Percentiles rank a stretch among this genome's conserved stretches.
Evolutionary conservation across 352 stramenopile species (phyloP).

Genomic region (Phytophthora aleatoria): DNA sequence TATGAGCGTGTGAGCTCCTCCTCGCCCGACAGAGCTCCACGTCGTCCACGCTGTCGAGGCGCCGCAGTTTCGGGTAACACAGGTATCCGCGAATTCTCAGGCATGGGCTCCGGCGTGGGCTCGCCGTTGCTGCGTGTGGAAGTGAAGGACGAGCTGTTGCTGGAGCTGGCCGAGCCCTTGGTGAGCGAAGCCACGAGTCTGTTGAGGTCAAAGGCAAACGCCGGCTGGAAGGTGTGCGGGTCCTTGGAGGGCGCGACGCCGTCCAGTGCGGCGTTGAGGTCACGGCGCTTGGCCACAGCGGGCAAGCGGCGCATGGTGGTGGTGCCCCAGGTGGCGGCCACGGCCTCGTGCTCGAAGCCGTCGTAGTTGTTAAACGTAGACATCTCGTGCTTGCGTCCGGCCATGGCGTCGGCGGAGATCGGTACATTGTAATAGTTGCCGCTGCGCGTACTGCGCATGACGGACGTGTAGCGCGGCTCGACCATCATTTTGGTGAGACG

Average conservation of each 20-base stretch:
- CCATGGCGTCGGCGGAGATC: constrained; percentile 31
- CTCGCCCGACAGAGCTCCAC: constrained; percentile 45
- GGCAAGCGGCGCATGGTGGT: constrained; percentile 48
- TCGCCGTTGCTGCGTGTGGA: constrained; percentile 37
- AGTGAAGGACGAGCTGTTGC: constrained; percentile 41
- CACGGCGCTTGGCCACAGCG: constrained; percentile 28
- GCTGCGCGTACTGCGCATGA: constrained; percentile 62
- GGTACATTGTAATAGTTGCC: constrained; percentile 70
- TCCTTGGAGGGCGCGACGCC: constrained; percentile 35
- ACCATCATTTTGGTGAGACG: constrained; percentile 37
- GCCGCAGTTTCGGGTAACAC: constrained; percentile 11
- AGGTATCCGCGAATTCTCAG: constrained; percentile 40
- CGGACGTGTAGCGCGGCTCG: constrained; percentile 48
- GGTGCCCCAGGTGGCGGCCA: constrained; percentile 47
- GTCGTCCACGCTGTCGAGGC: constrained; percentile 38
- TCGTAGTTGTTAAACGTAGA: constrained; percentile 28
- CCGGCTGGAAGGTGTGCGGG: constrained; percentile 44
- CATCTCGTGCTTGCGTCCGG: constrained; percentile 21
- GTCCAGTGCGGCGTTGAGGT: constrained; percentile 55
- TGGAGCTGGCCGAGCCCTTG: constrained; percentile 30
- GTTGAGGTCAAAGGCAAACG: constrained; percentile 66
- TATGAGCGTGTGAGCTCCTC: constrained; percentile 35
- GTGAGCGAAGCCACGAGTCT: constrained; percentile 50
- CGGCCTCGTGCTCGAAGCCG: constrained; percentile 27
- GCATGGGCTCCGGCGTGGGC: constrained; percentile 26